Evolutionary conservation across 768 basidiomycete species (phyloP).

Genomic region (Kondoa subrosea): DNA sequence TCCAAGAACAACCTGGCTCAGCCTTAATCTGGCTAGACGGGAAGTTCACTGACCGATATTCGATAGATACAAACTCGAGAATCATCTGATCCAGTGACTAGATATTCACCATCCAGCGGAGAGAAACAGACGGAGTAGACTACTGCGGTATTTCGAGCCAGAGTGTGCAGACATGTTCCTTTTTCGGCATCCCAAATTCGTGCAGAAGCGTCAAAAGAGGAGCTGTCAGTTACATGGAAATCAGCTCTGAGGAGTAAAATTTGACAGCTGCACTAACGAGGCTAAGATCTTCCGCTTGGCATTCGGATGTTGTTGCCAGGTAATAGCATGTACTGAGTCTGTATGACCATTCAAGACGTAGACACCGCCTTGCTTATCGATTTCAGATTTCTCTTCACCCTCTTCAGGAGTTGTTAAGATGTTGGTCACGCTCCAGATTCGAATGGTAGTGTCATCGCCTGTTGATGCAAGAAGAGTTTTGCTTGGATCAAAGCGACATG

Average conservation of each 20-base stretch:
- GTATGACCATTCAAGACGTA: slow-evolving; percentile 24
- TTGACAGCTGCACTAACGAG: slow-evolving; percentile 17
- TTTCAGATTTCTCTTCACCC: slow-evolving; percentile 13
- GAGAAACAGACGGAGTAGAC: slow-evolving; percentile 62
- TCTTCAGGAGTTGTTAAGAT: slow-evolving; percentile 12
- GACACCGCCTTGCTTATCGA: not conserved
- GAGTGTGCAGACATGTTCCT: slow-evolving; percentile 54
- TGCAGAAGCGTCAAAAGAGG: slow-evolving; percentile 63
- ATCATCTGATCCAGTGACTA: slow-evolving; percentile 66
- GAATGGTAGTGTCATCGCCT: slow-evolving; percentile 29
- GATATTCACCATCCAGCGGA: slow-evolving; percentile 46
- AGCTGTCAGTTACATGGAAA: slow-evolving; percentile 39
- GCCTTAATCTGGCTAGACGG: not conserved
- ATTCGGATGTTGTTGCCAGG: slow-evolving; percentile 20
- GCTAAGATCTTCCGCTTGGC: slow-evolving; percentile 19
- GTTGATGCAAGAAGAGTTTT: slow-evolving; percentile 27
- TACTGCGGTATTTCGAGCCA: slow-evolving; percentile 52
- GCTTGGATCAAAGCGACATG: slow-evolving; percentile 27
- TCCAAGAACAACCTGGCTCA: not conserved
- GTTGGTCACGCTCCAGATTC: slow-evolving; percentile 26
- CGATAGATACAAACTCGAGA: slow-evolving; percentile 58
- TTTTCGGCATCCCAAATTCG: slow-evolving; percentile 68
- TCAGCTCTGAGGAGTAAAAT: not conserved
- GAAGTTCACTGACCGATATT: slow-evolving; percentile 40
- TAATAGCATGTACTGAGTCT: slow-evolving; percentile 25